A percentile compares a stretch with the other conserved stretches of the same genome.
phyloP scores from a whole-genome alignment of 148 eudicot genomes.

The Arctostaphylos glauca region DNA sequence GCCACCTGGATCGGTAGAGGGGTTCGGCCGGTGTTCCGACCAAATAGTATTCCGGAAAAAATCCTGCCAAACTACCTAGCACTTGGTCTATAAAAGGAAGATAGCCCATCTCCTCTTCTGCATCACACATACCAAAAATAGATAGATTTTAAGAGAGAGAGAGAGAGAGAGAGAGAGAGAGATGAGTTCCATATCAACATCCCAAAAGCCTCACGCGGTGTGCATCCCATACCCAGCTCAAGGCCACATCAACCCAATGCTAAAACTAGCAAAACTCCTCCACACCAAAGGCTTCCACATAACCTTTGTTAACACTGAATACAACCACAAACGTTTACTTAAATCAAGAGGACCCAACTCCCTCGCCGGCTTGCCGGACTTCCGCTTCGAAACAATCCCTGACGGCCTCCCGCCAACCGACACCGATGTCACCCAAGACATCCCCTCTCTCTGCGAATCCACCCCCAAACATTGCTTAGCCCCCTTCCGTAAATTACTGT shows the following conservation, averaged over 20 bases:
- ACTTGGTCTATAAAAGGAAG: too few relatives aligned
- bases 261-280: conserved; percentile 54
- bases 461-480: conserved; percentile 25
- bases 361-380: conserved; percentile 48
- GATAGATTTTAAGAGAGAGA: too few relatives aligned
- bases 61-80: too few relatives aligned
- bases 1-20: too few relatives aligned
- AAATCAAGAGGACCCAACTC: conserved; percentile 43
- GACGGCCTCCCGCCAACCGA: conserved; percentile 57
- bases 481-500: conserved; percentile 38
- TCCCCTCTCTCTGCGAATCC: conserved; percentile 39
- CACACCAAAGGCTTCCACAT: conserved; percentile 50
- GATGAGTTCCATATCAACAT: conserved; percentile 7
- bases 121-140: too few relatives aligned
- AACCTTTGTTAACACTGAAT: conserved; percentile 44
- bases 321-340: conserved; percentile 38
- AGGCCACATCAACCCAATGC: conserved; percentile 70
- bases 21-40: too few relatives aligned
- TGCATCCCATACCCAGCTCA: conserved; percentile 63
- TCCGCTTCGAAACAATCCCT: conserved; percentile 52
- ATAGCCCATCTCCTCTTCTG: too few relatives aligned
- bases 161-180: conserved; percentile 11
- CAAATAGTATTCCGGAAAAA: too few relatives aligned
- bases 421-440: conserved; percentile 44
- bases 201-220: conserved; percentile 42